Conservation (phyloP, 306 rosid species). For the Lathyrus aphaca region DNA sequence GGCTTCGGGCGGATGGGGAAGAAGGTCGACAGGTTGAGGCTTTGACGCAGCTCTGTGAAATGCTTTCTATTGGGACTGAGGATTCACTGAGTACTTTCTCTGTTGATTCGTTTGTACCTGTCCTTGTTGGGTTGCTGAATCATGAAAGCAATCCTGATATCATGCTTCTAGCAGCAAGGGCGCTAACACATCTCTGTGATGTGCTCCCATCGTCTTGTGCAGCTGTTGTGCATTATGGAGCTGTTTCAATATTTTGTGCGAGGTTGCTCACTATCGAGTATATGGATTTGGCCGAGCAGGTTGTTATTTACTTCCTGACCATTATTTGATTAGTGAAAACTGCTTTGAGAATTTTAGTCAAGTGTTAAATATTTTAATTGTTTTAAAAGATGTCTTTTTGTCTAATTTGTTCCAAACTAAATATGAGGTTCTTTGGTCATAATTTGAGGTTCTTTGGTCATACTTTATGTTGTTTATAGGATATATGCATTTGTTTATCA, state of each 20-base stretch:
- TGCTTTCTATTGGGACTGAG: slow-evolving; percentile 98
- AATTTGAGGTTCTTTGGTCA: no score
- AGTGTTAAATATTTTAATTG: background rate
- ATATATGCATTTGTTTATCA: background rate
- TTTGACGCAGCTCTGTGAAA: slow-evolving; percentile 88
- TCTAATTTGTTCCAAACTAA: background rate
- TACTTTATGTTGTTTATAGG: background rate
- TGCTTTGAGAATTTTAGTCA: background rate
- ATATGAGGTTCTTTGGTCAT: background rate
- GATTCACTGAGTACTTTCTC: slow-evolving; percentile 92
- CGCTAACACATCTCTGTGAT: slow-evolving; percentile 91
- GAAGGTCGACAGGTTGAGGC: slow-evolving; percentile 98
- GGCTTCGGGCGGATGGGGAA: slow-evolving; percentile 90
- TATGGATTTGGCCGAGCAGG: slow-evolving; percentile 99
- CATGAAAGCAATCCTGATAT: slow-evolving; percentile 97
- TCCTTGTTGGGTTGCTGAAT: slow-evolving; percentile 91
- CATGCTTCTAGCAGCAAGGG: slow-evolving; percentile 99
- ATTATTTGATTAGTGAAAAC: slow-evolving; percentile 18
- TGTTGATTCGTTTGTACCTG: slow-evolving; percentile 93
- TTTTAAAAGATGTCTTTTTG: background rate
- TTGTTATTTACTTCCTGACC: slow-evolving; percentile 38
- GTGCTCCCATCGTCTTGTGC: slow-evolving; percentile 97
- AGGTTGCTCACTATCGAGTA: slow-evolving; percentile 94
- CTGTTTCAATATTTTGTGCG: slow-evolving; percentile 92
- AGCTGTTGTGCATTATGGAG: slow-evolving; percentile 97